Conservation (phyloP, 495 filamentous ascomycete genomes). For the Penicillium psychrofluorescens region DNA sequence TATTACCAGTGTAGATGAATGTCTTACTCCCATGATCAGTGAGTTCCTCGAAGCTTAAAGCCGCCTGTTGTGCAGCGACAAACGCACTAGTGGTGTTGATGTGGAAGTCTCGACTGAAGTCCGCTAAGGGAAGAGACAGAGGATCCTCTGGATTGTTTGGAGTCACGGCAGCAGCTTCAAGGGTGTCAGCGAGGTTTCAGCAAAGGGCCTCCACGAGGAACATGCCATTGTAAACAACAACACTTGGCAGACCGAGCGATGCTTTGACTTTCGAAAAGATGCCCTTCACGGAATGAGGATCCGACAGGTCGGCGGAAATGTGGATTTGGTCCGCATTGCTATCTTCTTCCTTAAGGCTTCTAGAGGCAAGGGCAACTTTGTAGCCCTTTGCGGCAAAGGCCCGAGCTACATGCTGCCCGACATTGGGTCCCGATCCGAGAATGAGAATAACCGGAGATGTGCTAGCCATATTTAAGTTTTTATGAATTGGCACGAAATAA, state of each 20-base stretch:
- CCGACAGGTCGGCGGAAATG: constrained; percentile 32
- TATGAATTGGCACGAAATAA: not conserved
- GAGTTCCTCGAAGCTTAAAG: constrained; percentile 27
- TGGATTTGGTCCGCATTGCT: constrained; percentile 25
- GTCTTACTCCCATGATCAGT: constrained; percentile 26
- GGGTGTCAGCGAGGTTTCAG: too few species aligned
- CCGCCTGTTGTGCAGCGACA: constrained; percentile 38
- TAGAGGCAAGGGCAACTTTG: constrained; percentile 8
- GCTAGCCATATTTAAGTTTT: too few species aligned
- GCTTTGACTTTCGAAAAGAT: constrained; percentile 32
- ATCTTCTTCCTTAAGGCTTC: constrained; percentile 26
- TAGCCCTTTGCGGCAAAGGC: constrained; percentile 39
- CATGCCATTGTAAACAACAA: constrained; percentile 43
- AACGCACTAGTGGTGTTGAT: constrained; percentile 40
- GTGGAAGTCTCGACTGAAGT: constrained; percentile 29
- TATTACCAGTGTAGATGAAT: constrained; percentile 46
- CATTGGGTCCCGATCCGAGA: constrained; percentile 36
- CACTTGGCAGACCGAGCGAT: constrained; percentile 31
- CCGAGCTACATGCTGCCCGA: constrained; percentile 25
- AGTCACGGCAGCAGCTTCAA: not conserved
- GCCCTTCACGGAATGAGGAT: constrained; percentile 24
- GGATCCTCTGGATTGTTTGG: constrained; percentile 19
- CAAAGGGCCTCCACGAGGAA: too few species aligned
- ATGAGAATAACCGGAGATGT: constrained; percentile 29
- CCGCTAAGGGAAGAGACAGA: constrained; percentile 20